Conservation (phyloP, 2,329 filamentous ascomycete genomes). For the Juglanconis oblonga region DNA sequence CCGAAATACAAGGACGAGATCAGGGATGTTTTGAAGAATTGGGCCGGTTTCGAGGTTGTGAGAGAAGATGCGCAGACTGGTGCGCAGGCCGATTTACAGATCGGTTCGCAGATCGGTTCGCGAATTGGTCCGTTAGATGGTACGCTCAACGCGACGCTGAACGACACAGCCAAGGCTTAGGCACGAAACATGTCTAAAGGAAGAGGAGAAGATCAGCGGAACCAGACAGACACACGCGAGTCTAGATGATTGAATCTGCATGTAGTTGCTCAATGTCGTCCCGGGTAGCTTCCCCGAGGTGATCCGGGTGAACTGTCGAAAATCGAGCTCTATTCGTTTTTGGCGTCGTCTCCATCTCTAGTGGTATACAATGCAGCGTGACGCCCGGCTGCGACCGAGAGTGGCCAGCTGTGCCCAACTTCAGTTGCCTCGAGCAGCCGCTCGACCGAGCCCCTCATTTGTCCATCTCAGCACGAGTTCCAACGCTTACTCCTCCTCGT, state of each 20-base stretch:
- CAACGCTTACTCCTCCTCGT: constrained; percentile 38
- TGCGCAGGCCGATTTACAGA: background rate
- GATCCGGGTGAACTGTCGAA: background rate
- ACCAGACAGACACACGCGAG: background rate
- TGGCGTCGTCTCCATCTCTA: constrained; percentile 2
- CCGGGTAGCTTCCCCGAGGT: background rate
- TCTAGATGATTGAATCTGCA: background rate
- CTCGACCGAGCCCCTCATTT: background rate
- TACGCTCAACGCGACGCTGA: background rate
- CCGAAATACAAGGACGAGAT: constrained; percentile 32
- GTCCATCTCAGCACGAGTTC: background rate
- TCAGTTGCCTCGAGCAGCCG: background rate
- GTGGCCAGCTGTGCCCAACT: background rate
- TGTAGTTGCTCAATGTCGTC: background rate
- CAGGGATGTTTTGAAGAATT: constrained; percentile 30
- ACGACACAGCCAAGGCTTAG: background rate
- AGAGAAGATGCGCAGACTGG: background rate
- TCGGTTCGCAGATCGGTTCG: background rate
- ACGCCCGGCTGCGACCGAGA: background rate
- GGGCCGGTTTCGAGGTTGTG: constrained; percentile 32
- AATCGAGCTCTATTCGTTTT: constrained; percentile 3
- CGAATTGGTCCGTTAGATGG: background rate
- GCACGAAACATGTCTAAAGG: background rate
- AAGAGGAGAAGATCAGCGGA: background rate
- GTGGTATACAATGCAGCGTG: constrained; percentile 10